Conservation (phyloP, 2,329 filamentous ascomycete genomes). For the Xylaria sp. region DNA sequence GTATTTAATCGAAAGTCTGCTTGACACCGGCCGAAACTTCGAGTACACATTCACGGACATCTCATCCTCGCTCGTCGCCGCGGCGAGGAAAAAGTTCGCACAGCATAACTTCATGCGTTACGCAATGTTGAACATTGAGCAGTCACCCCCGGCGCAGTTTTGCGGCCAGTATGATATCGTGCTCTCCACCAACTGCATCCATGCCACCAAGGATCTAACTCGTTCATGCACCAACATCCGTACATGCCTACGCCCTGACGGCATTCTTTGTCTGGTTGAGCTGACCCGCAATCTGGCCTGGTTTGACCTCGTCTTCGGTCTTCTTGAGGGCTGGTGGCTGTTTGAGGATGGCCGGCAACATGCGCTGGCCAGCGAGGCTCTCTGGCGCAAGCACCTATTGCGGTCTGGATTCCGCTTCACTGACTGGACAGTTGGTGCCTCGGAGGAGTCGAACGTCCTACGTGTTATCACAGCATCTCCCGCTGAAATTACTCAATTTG, state of each 20-base stretch:
- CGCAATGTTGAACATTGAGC: conserved; percentile 49
- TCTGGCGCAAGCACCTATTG: conserved; percentile 42
- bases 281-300: conserved; percentile 47
- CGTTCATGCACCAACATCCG: conserved; percentile 45
- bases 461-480: conserved; percentile 45
- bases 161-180: conserved; percentile 47
- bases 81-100: conserved; percentile 44
- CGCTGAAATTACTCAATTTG: too few species aligned
- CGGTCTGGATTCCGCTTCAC: conserved; percentile 44
- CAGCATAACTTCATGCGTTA: conserved; percentile 43
- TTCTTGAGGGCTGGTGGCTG: conserved; percentile 53
- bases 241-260: conserved; percentile 47
- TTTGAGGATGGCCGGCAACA: conserved; percentile 47
- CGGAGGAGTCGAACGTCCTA: conserved; percentile 43
- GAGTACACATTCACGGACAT: conserved; percentile 58
- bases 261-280: conserved; percentile 49
- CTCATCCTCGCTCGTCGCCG: conserved; percentile 49
- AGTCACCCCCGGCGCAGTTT: conserved; percentile 38
- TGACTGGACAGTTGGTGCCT: conserved; percentile 44
- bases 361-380: conserved; percentile 42
- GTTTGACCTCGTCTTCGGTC: conserved; percentile 50
- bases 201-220: conserved; percentile 49
- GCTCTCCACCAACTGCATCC: conserved; percentile 53
- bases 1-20: conserved; percentile 48
- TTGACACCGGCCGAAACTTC: conserved; percentile 42